Percentiles rank a stretch among this genome's conserved stretches.
These are phyloP conservation scores for Fusarium protoensiforme DNA, from an alignment of 2,329 filamentous ascomycete species.

Conservation along the genomic window DNA sequence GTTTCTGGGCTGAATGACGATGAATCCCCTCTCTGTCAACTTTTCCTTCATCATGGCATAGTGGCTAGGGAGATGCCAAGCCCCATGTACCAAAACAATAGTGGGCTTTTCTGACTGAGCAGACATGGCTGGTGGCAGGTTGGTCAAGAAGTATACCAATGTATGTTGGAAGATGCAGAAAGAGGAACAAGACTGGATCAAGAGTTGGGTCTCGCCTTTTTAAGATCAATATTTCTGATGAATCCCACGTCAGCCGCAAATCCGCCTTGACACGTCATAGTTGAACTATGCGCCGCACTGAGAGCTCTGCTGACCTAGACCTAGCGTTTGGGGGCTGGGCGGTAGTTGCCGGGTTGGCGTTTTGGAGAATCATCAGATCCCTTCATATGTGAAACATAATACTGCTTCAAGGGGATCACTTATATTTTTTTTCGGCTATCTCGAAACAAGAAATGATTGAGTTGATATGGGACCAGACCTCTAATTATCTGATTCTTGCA, in stretches of 20 bases:
- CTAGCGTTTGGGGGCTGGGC: not conserved
- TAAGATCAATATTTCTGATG: not conserved
- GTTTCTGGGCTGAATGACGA: not conserved
- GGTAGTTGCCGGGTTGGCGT: not conserved
- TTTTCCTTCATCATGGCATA: slow-evolving; percentile 2
- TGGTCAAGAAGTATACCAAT: not conserved
- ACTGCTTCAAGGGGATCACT: not conserved
- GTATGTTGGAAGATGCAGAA: not conserved
- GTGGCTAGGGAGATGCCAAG: slow-evolving; percentile 17
- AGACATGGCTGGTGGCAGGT: not conserved
- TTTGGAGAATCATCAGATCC: not conserved
- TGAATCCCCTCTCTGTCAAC: not conserved
- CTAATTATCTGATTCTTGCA: not conserved
- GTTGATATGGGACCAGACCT: not conserved
- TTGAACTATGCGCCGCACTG: not conserved
- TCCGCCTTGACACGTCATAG: not conserved
- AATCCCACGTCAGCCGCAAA: not conserved
- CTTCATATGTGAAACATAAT: not conserved
- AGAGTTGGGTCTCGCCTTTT: not conserved
- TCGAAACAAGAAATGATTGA: not conserved
- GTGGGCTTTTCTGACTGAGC: not conserved
- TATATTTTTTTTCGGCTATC: not conserved
- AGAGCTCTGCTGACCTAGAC: not conserved
- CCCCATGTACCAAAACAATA: slow-evolving; percentile 14
- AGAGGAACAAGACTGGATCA: not conserved